Base-by-base conservation (phyloP, 257 asterid genomes). In the Primulina tabacum region DNA sequence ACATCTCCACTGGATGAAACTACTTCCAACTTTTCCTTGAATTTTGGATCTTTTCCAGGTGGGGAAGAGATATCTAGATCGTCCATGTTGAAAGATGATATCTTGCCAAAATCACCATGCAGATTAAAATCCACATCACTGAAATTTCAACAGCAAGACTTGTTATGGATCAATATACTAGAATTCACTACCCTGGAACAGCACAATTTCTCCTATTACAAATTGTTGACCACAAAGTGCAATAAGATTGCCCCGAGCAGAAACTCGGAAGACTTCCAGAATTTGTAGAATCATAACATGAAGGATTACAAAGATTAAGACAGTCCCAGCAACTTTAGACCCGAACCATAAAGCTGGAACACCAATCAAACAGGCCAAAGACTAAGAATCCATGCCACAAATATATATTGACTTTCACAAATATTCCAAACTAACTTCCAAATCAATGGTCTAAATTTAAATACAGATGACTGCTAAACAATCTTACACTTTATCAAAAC, bases 41-140 rank as follows among this genome's bases (percentile, higher is more conserved):
- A n/a, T 67, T 87, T 86, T 55, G 72, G 86, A 74, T 81, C 87
- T 58, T 81, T 82, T 76, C 82, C 85, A 53, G 74, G 75, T 35
- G 96, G 92, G 59, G 87, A 80, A 60, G 97, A 87, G 75, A 87
- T 81, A 76, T 84, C 98, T 69, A 90, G 75, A 77, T 88, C 96
- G 82, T 90, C 99, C 75, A 93, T 67, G 61, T 85, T 81, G 88
- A 89, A 90, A 47, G 96, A 89, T 32, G 96, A 43, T 11, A 93
- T 61, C 79, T 90, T 93, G 43, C 92, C 97, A 60, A 90, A 93
- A 76, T 85, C 95, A 79, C 82, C 86, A 75, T 87, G 96, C 78
- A 90, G 85, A 73, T 82, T 82, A 75, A 93, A 93, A 77, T 93
- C 96, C 84, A 89, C 78, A 72, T 89, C 91, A 95, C 99, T 93